Evolutionary conservation across 306 rosid genomes (phyloP).

Genomic region (Dryas octopetala): DNA sequence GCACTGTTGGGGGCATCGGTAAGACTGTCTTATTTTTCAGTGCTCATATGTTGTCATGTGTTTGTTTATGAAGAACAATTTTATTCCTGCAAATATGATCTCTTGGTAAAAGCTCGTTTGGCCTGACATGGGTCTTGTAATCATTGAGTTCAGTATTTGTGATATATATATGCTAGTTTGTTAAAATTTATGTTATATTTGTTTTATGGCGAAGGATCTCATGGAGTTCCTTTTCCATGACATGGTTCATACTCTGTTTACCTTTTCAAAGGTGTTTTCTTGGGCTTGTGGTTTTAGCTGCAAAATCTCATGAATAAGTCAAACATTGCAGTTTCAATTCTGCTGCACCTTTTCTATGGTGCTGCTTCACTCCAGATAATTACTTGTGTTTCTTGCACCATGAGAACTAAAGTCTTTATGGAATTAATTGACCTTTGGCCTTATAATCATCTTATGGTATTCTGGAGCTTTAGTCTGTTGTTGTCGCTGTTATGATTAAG

Average conservation of each 20-base stretch:
- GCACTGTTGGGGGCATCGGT: constrained; percentile 94
- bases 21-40: constrained; percentile 38
- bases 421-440: background rate
- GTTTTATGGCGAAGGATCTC: background rate
- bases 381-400: background rate
- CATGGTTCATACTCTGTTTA: background rate
- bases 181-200: background rate
- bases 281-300: background rate
- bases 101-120: background rate
- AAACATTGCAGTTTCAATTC: background rate
- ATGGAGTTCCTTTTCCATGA: background rate
- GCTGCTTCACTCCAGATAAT: constrained; percentile 12
- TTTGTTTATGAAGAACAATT: background rate
- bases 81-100: constrained; percentile 8
- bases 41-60: background rate
- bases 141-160: background rate
- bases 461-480: background rate
- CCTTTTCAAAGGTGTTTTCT: background rate
- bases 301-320: background rate
- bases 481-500: background rate
- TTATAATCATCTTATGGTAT: background rate
- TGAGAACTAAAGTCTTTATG: background rate
- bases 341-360: background rate
- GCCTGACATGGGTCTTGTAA: background rate
- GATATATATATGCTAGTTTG: background rate